Base-by-base conservation (phyloP, 1,284 basidiomycete genomes). In the Ceratobasidium sp. region DNA sequence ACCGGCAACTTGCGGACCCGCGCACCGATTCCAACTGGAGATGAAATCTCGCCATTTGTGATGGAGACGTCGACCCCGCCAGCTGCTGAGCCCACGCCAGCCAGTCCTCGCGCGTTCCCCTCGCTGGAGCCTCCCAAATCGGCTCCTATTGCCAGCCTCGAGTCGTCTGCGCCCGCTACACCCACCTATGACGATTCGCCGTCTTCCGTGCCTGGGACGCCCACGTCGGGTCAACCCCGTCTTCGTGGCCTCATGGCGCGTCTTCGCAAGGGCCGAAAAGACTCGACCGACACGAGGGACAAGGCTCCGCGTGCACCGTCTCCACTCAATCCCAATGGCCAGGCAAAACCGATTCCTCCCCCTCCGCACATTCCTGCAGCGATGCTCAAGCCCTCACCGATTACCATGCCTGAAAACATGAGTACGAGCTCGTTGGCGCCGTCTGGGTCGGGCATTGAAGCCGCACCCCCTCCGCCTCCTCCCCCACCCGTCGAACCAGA, bases 171-270 rank as follows among this genome's bases (percentile, higher is more conserved):
- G 62, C 77, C 72, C 72, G 72, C 72, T 81, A 83, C 70, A 87
- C 77, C 84, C 25, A 72, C 70, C 53, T 15, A 22, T n/a, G 75
- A 83, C 25, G 78, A 84, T 5, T 85, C 83, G 22, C 87, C 88
- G 72, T 85, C 88, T 3, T 87, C 89, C 22, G 85, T 38, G 6
- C 70, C 55, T 0, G 35, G 70, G 17, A 60, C 72, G 13, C 73
- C 72, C 13, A 64, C 42, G 17, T 56, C 72, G 27, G 83, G 86
- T 13, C 90, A 90, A 38, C 64, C 68, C 12, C 87, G 89, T 47
- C 75, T 92, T 27, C 90, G 87, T 76, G 87, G 89, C 10, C 88
- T 93, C 77, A 91, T 93, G 85, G 85, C 90, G 31, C 85, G 89
- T 42, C 89, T 93, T 76, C 85, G 89, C 57, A 70, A 92, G 87